Conservation (phyloP, 2,329 filamentous ascomycete genomes). For the Talaromyces amestolkiae region DNA sequence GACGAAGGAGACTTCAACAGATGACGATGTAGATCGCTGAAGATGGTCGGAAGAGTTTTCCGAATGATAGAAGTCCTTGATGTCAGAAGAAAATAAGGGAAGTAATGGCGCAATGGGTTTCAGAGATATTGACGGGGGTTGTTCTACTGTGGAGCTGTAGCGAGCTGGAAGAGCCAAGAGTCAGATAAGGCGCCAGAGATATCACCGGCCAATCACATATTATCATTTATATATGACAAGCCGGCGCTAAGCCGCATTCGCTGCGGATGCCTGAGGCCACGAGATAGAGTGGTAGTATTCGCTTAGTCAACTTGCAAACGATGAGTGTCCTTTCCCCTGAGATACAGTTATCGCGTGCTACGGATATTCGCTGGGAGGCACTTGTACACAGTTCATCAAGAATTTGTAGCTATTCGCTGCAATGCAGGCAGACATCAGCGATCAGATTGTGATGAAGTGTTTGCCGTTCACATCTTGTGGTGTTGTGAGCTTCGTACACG, state of each 20-base stretch:
- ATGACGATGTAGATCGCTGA: not conserved
- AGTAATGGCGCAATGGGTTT: not conserved
- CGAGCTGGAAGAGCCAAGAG: constrained; percentile 7
- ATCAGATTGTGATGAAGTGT: not conserved
- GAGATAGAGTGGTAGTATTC: not conserved
- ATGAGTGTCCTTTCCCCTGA: not conserved
- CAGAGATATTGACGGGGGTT: not conserved
- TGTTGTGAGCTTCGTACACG: not conserved
- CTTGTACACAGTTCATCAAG: not conserved
- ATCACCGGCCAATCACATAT: not conserved
- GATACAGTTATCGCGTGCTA: not conserved
- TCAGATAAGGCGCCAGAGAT: constrained; percentile 5
- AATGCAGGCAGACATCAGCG: not conserved
- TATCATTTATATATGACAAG: not conserved
- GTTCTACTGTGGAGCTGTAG: constrained; percentile 2
- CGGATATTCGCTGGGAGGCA: not conserved
- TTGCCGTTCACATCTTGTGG: not conserved
- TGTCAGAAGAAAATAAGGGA: not conserved
- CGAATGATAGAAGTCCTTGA: not conserved
- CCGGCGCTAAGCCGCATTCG: not conserved
- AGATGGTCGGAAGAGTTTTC: not conserved
- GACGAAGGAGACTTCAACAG: not conserved
- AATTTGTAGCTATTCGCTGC: not conserved
- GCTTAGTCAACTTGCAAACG: not conserved
- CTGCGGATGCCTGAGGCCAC: not conserved